Base-by-base conservation (phyloP, 768 basidiomycete species). In the Collybia mongolica region DNA sequence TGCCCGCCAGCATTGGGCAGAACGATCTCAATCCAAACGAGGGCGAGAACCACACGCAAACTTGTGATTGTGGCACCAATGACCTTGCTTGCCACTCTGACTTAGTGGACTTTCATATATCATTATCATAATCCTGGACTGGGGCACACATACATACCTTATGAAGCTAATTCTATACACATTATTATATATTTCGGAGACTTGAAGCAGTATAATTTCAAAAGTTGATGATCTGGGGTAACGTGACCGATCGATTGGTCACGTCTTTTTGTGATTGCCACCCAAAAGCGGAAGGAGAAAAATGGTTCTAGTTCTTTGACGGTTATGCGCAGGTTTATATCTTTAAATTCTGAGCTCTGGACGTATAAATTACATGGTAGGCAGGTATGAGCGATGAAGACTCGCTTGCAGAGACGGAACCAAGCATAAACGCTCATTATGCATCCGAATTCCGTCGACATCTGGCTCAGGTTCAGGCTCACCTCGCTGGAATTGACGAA, bases 1-100 rank as follows among this genome's bases (percentile, higher is more conserved):
- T 41, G 77, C 77, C 3, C 63, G 64, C 43, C 58, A 56, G 22
- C 68, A 72, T 40, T 79, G 77, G 77, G 71, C 75, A 55, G 49
- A 62, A 42, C 68, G 76, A 35, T 57, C 62, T 37, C 60, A 57
- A 26, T 59, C 60, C 48, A 64, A 67, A n/a, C 50, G 60, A n/a
- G 63, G 61, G 38, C 61, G 67, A 17, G 65, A 73, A 50, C 72
- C 68, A 41, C 54, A 63, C 17, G 70, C 68, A n/a, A 73, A 73
- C 50, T 59, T 74, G 23, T 73, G 59, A 57, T 46, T 36, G 42
- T 18, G 22, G 23, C 15, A 6, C 36, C 36, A 15, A 36, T n/a
- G 32, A 28, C 23, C 38, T 35, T 18, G 29, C 36, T 37, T 44
- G 36, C 40, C 29, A 26, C 4, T n/a, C n/a, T n/a, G n/a, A n/a